Evolutionary conservation across 441 rosid species (phyloP), one percentile per base, ranked within the genome.

Genomic region (Flueggea neowawraea): DNA sequence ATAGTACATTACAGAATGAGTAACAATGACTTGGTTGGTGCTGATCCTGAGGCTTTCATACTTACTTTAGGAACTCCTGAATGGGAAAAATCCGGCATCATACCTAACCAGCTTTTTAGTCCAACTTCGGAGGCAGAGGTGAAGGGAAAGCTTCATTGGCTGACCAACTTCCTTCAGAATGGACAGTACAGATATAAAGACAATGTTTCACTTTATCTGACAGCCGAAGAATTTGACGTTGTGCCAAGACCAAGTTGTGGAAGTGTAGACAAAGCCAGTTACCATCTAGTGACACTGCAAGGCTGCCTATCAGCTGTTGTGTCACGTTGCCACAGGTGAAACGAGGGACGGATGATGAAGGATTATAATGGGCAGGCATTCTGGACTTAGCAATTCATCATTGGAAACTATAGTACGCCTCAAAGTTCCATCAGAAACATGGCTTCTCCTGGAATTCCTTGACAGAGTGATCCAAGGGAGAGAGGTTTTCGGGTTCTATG

Each of bases 301-400:
- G 72, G 72, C 6, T 62, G 58, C 14, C 67, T 68, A 31, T 68
- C 67, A 4, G 58, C 61, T 2, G 9, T 44, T 9, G 58, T 51
- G 7, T 28, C 45, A 22, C 7, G 48, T 22, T 16, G 31, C 16
- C 60, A 55, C 4, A 65, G 65, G 2, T 53, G 51, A 13, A 55
- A 48, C 45, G 66, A 56, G 39, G 31, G 62, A 15, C 61, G 72
- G 72, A 43, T 68, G 57, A 68, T 68, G 72, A 68, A 62, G 48
- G 49, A 1, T n/a, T 68, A 68, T 39, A 51, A 56, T 22, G 45
- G 41, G 52, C 22, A 62, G 66, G 41, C 12, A 31, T 62, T 58
- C 12, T 62, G 72, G 72, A 62, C 36, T 7, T 61, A 61, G 28
- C 62, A 68, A 43, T 39, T 33, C 2, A 28, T 50, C 1, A 62